Evolutionary conservation across 2,329 filamentous ascomycete genomes (phyloP), one percentile per base, ranked within the genome.

Genomic region (Pseudogymnoascus sp.): DNA sequence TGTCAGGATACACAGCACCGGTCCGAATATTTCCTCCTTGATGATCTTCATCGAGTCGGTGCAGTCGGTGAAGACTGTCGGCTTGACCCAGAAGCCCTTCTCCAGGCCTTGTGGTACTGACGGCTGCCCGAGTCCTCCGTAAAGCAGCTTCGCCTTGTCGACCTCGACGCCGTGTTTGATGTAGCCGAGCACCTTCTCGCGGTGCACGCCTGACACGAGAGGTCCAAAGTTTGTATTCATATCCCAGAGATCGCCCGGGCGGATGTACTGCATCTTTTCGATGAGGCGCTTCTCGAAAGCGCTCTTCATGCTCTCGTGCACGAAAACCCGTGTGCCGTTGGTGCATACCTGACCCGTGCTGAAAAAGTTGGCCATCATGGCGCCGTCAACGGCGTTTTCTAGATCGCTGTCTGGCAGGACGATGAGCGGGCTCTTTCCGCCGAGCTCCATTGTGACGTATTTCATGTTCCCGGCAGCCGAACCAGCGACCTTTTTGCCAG

Each of bases 321-420:
- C 82, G 73, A 96, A 96, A 35, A 96, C 91, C 10, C 92, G 82
- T 1, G 92, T 96, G 60, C 92, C 92, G 74, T 96, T 96, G 61
- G 92, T 96, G 81, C 92, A 96, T 61, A 96, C 91, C 76, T 96
- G 92, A 31, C 92, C 92, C 0, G 89, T 90, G 68, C 88, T 92
- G 80, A 90, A 96, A 78, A 96, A 96, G 76, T 96, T 96, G 70
- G 91, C 92, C 81, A 96, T 91, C 88, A 96, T 93, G 67, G 91
- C 91, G 31, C 90, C 89, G 71, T 96, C 88, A 35, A 91, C 92
- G n/a, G 92, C 92, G 70, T 85, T 84, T 53, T 90, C 86, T 19
- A 93, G 75, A 61, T 91, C 85, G 14, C 89, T 89, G 71, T 96
- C 91, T 0, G 90, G 89, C 0, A 96, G 84, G 56, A 96, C 81